Evolutionary conservation across 495 filamentous ascomycete genomes (phyloP), one percentile per base, ranked within the genome.

Genomic region (Talaromyces nanjingensis): DNA sequence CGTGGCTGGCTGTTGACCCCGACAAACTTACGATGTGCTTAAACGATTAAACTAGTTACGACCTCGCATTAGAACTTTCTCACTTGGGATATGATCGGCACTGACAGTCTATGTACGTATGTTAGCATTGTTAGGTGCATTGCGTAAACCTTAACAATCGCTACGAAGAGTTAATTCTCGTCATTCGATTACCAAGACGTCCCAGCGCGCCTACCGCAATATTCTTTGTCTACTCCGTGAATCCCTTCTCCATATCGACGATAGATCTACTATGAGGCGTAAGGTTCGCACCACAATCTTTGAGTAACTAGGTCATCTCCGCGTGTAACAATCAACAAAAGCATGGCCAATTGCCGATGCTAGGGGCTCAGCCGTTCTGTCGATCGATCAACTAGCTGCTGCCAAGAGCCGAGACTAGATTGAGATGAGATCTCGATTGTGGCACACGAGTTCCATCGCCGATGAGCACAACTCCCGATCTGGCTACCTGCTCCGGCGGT

Each of bases 391-490:
- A 49, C 20, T 56, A 29, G 20, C 24, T 29, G 53, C 8, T 56
- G 24, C 53, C 53, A 56, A 56, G 53, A 56, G 22, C 53, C 53
- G 9, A 24, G 53, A 29, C 11, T 25, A 56, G 53, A 56, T 56
- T 56, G 53, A 56, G 53, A 56, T 56, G 53, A 56, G 27, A 56
- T 56, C 53, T 56, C 53, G 53, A 56, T 56, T 56, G 53, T 56
- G 53, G 22, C 27, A 27, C 53, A 25, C 22, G 12, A 27, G 53
- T 56, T 16, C 22, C 27, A 29, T 25, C 53, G 27, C 53, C 53
- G 53, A 56, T 29, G 53, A 56, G 8, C 22, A 55, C 6, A 18
- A 18, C 0, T 5, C 42, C 45, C 45, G 45, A 49, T 49, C 45
- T 49, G 45, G 45, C 8, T 49, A 49, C 18, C 18, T 49, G n/a